Conservation (phyloP, 306 rosid species). For the Quercus rubra region DNA sequence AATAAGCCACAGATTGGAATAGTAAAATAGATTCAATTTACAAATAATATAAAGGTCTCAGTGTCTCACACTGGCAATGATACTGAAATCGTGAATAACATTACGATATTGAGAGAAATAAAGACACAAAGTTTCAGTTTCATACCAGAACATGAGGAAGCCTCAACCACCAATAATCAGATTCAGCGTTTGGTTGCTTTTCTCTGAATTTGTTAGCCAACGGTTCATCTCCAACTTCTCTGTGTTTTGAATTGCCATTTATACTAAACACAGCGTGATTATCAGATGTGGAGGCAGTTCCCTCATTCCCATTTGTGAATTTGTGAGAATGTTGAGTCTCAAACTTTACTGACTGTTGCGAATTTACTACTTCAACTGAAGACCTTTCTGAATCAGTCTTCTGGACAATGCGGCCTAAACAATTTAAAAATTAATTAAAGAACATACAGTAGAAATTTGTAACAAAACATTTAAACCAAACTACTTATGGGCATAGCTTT, state of each 20-base stretch:
- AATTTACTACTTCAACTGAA: slow-evolving; percentile 36
- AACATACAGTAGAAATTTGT: not conserved
- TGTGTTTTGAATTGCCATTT: slow-evolving; percentile 32
- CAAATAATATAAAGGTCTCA: too few relatives aligned
- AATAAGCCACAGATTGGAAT: too few relatives aligned
- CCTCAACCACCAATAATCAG: slow-evolving; percentile 68
- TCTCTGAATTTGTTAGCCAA: slow-evolving; percentile 21
- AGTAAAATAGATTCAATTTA: too few relatives aligned
- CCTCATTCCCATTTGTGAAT: slow-evolving; percentile 25
- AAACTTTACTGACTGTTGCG: slow-evolving; percentile 28
- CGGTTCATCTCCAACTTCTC: slow-evolving; percentile 25
- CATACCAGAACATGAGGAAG: slow-evolving; percentile 87
- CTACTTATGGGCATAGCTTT: too few relatives aligned
- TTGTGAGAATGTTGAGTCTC: slow-evolving; percentile 23
- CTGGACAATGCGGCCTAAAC: slow-evolving; percentile 49
- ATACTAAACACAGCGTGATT: slow-evolving; percentile 25
- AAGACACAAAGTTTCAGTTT: not conserved
- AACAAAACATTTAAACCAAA: too few relatives aligned
- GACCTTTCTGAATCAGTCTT: slow-evolving; percentile 33
- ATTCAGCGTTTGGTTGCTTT: slow-evolving; percentile 34
- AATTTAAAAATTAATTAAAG: slow-evolving; percentile 27
- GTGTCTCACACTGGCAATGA: not conserved
- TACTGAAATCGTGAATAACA: not conserved
- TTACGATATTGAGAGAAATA: not conserved
- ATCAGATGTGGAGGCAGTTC: slow-evolving; percentile 10